These are phyloP conservation scores for Clonostachys byssicola DNA, from an alignment of 2,329 filamentous ascomycete genomes.

Conservation along the genomic window DNA sequence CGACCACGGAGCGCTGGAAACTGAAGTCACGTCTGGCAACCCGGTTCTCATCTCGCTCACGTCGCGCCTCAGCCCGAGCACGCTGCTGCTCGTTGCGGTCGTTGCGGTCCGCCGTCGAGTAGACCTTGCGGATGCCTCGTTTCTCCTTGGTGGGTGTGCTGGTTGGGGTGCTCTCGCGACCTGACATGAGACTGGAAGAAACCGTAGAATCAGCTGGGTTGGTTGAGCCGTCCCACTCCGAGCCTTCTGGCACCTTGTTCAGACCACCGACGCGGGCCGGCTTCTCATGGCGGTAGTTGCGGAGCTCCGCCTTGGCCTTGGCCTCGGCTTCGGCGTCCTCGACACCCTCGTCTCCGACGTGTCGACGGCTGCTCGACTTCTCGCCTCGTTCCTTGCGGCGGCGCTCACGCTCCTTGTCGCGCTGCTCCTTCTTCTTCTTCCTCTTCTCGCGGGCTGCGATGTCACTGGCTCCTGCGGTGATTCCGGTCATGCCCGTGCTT, in stretches of 20 bases:
- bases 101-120: constrained; percentile 54
- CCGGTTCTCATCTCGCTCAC: constrained; percentile 49
- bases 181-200: constrained; percentile 52
- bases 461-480: constrained; percentile 55
- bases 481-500: constrained; percentile 42
- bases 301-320: constrained; percentile 64
- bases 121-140: constrained; percentile 57
- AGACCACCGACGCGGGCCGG: constrained; percentile 83
- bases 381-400: constrained; percentile 14
- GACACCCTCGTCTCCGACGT: constrained; percentile 52
- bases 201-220: constrained; percentile 65
- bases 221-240: constrained; percentile 70
- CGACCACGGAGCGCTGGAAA: constrained; percentile 40
- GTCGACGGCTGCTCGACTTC: constrained; percentile 24
- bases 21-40: constrained; percentile 44
- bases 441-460: constrained; percentile 50
- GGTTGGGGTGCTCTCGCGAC: constrained; percentile 53
- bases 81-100: constrained; percentile 47
- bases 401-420: constrained; percentile 30
- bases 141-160: constrained; percentile 36
- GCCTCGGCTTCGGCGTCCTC: constrained; percentile 63
- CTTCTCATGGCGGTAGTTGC: constrained; percentile 82
- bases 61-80: constrained; percentile 50
- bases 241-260: constrained; percentile 77
- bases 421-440: constrained; percentile 46